Conservation (phyloP, 495 filamentous ascomycete genomes). For the Penicillium arizonense region DNA sequence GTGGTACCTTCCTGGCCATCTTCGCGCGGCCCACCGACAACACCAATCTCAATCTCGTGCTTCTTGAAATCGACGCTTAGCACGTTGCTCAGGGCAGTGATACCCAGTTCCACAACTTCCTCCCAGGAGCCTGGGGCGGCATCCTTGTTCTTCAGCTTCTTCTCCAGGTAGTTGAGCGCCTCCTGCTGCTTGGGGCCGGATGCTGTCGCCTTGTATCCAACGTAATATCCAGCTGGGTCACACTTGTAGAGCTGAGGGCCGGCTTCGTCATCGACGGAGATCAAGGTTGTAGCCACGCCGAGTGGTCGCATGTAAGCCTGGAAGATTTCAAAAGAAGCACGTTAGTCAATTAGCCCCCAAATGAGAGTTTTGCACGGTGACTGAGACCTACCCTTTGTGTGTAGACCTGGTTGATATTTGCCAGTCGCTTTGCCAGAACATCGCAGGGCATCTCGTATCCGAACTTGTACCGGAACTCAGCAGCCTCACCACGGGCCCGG, state of each 20-base stretch:
- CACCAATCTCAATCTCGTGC: slow-evolving; percentile 94
- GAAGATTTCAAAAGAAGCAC: slow-evolving; percentile 5
- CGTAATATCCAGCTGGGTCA: slow-evolving; percentile 96
- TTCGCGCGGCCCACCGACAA: slow-evolving; percentile 78
- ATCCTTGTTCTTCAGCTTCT: slow-evolving; percentile 99
- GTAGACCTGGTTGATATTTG: slow-evolving; percentile 99
- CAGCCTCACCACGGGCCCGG: slow-evolving; percentile 91
- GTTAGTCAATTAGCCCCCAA: background rate
- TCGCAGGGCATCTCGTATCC: slow-evolving; percentile 99
- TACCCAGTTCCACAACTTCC: slow-evolving; percentile 95
- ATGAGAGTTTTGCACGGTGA: background rate
- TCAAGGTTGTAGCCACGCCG: slow-evolving; percentile 89
- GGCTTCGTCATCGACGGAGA: slow-evolving; percentile 88
- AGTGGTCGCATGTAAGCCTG: slow-evolving; percentile 98
- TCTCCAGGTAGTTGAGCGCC: slow-evolving; percentile 95
- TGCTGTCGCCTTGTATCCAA: slow-evolving; percentile 96
- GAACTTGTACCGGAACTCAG: slow-evolving; percentile 96
- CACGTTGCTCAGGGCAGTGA: slow-evolving; percentile 90
- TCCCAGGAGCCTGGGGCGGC: slow-evolving; percentile 90
- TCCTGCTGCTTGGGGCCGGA: slow-evolving; percentile 98
- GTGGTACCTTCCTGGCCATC: slow-evolving; percentile 81
- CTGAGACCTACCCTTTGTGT: slow-evolving; percentile 77
- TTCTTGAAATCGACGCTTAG: slow-evolving; percentile 99
- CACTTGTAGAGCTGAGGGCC: slow-evolving; percentile 98
- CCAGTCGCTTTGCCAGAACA: slow-evolving; percentile 90